Evolutionary conservation across 139 green algal genomes (phyloP).

Genomic region (Tetratostichococcus sp.): DNA sequence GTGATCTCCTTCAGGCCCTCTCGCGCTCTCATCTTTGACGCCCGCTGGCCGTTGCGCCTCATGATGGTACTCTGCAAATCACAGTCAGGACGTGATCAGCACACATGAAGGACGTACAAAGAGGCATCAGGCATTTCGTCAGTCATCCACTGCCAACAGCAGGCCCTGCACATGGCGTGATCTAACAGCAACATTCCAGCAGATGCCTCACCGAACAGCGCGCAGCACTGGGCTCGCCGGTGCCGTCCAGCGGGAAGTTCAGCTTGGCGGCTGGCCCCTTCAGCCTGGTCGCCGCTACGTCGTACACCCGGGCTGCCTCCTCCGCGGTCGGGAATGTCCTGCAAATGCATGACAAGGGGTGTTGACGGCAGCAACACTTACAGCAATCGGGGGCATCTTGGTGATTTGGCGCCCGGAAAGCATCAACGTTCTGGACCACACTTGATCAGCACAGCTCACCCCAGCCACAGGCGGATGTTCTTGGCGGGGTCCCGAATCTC

Average conservation of each 20-base stretch:
- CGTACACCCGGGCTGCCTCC: slow-evolving; percentile 37
- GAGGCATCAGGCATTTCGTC: neutral
- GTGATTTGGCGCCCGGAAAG: too few species aligned
- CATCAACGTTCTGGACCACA: too few species aligned
- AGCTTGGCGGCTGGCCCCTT: slow-evolving; percentile 24
- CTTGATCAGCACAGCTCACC: slow-evolving; percentile 43
- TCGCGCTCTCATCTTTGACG: neutral
- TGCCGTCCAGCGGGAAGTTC: slow-evolving; percentile 32
- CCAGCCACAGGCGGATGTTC: slow-evolving; percentile 74
- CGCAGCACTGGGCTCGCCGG: slow-evolving; percentile 5
- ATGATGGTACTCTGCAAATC: neutral
- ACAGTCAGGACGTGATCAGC: too few species aligned
- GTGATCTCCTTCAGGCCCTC: neutral
- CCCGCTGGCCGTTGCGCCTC: neutral
- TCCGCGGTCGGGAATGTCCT: slow-evolving; percentile 32
- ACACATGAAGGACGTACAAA: neutral
- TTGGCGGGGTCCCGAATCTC: slow-evolving; percentile 66
- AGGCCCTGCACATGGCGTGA: too few species aligned
- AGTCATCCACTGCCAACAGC: too few species aligned
- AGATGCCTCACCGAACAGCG: slow-evolving; percentile 7
- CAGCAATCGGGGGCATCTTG: too few species aligned
- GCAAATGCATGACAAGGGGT: too few species aligned
- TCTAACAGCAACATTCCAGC: too few species aligned
- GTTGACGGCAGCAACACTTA: too few species aligned
- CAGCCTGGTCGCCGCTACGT: slow-evolving; percentile 31